These are phyloP conservation scores for Suillus bovinus DNA, from an alignment of 768 basidiomycete genomes.

Conservation along the genomic window DNA sequence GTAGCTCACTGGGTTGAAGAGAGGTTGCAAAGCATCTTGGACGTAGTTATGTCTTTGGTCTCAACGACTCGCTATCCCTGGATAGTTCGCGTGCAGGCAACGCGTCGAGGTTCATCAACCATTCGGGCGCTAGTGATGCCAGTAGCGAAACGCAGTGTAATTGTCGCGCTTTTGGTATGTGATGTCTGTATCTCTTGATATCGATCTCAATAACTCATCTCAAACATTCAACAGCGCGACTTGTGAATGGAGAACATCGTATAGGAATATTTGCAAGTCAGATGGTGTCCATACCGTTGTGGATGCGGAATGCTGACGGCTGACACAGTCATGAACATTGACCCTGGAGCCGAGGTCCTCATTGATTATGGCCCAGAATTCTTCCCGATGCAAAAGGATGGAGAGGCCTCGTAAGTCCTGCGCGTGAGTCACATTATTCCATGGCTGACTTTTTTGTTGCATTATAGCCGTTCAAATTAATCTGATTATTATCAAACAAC, in stretches of 20 bases:
- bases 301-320: background rate
- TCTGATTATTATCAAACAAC: background rate
- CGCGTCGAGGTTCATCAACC: constrained; percentile 69
- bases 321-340: constrained; percentile 38
- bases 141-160: constrained; percentile 32
- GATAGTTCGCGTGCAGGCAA: constrained; percentile 63
- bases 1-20: constrained; percentile 27
- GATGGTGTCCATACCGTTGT: constrained; percentile 17
- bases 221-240: constrained; percentile 38
- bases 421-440: background rate
- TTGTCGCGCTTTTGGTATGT: constrained; percentile 47
- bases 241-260: constrained; percentile 68
- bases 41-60: constrained; percentile 62
- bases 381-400: constrained; percentile 26
- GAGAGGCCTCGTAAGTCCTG: background rate
- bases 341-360: constrained; percentile 49
- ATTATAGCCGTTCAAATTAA: background rate
- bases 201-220: constrained; percentile 5
- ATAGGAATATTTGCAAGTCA: constrained; percentile 63
- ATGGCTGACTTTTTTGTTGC: background rate
- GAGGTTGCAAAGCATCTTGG: constrained; percentile 45
- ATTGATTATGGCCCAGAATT: constrained; percentile 60
- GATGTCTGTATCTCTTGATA: background rate
- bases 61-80: constrained; percentile 48
- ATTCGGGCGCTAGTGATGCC: constrained; percentile 32